Evolutionary conservation across 257 asterid species (phyloP), one percentile per base, ranked within the genome.

Genomic region (Primulina huaijiensis): DNA sequence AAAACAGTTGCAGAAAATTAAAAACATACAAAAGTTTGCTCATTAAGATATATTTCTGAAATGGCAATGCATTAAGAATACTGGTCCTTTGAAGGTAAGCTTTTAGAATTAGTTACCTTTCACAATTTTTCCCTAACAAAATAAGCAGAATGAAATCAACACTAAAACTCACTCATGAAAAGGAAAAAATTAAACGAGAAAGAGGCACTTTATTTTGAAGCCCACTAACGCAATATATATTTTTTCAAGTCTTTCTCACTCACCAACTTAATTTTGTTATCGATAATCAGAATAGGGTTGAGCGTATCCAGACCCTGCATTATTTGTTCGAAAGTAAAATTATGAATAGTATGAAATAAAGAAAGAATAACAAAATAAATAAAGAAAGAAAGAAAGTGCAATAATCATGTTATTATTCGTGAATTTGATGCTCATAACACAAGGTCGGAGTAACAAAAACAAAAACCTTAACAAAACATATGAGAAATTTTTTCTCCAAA

Each of bases 251-350:
- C 27, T 27, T 25, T 30, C 25, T 23, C 9, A 78, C 92, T n/a
- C 77, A 90, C 98, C 95, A 92, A 79, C 84, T 90, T 90, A 67
- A 92, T 81, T 71, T 92, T 90, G 78, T 78, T 80, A 72, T 92
- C 93, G 64, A 92, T 90, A 17, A 72, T 65, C 69, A 90, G 72
- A 78, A 90, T 81, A n/a, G 97, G 98, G 75, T 88, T 90, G 79
- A 79, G 71, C 6, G 97, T 88, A 80, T 92, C 96, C 78, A 92
- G 73, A 34, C 90, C 96, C 96, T 92, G 90, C 88, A 78, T 57
- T n/a, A 72, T 70, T 72, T 27, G 30, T 71, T 40, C 52, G 62
- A 33, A 12, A 56, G 72, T 29, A 62, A 62, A 40, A 52, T 46
- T 31, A 69, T 21, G 7, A 50, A 63, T 19, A 14, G 19, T 46